These are phyloP conservation scores for Nakaseomyces delphensis DNA, from an alignment of 1,139 yeast species.

Conservation along the genomic window DNA sequence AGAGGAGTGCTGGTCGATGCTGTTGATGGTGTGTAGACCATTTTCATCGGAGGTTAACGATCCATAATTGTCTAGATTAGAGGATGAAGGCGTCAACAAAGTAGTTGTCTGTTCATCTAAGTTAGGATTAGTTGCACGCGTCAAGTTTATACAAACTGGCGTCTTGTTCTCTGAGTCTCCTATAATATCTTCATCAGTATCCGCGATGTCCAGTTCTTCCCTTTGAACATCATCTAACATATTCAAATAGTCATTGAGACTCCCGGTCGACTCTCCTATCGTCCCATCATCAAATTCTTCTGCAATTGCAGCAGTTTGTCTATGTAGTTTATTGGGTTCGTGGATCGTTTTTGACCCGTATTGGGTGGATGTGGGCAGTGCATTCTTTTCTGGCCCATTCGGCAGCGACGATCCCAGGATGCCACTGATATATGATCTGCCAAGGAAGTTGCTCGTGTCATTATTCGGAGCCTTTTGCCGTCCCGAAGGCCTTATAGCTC, in stretches of 20 bases:
- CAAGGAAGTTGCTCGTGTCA: conserved; percentile 21
- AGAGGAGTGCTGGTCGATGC: conserved; percentile 5
- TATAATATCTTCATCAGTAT: not conserved
- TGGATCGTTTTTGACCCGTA: conserved; percentile 23
- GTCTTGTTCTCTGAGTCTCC: not conserved
- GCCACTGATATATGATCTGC: conserved; percentile 33
- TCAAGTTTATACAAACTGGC: conserved; percentile 5
- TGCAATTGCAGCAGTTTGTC: conserved; percentile 33
- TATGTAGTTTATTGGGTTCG: conserved; percentile 26
- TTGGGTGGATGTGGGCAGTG: conserved; percentile 11
- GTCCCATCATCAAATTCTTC: conserved; percentile 25
- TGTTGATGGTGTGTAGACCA: conserved; percentile 2
- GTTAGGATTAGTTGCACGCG: conserved; percentile 4
- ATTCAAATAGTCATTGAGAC: conserved; percentile 9
- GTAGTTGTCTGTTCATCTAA: conserved; percentile 2
- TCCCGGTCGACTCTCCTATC: conserved; percentile 12
- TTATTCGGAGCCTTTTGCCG: conserved; percentile 4
- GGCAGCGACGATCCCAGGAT: conserved; percentile 19
- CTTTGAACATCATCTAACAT: conserved; percentile 9
- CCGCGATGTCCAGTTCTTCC: conserved; percentile 3
- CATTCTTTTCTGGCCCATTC: conserved; percentile 7
- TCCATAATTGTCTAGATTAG: conserved; percentile 2
- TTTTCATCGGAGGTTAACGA: conserved; percentile 3
- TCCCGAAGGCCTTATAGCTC: conserved; percentile 6
- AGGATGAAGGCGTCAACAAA: conserved; percentile 1